These are phyloP conservation scores for Aspergillus fijiensis DNA, from an alignment of 2,329 filamentous ascomycete species.

Conservation along the genomic window DNA sequence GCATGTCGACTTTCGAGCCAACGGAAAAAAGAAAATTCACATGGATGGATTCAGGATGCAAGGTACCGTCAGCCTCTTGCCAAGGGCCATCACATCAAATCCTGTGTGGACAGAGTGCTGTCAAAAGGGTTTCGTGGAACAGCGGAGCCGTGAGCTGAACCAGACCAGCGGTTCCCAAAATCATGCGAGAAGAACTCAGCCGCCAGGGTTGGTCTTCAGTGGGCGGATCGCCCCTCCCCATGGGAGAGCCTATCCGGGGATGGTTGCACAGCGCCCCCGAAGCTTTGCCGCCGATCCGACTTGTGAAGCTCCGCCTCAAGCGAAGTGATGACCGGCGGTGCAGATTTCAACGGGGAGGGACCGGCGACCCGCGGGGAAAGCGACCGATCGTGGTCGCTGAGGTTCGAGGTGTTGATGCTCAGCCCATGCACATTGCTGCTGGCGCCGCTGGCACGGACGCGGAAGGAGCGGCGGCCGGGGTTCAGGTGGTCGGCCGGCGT, in stretches of 20 bases:
- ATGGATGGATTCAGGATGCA: background rate
- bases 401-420: constrained; percentile 31
- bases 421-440: constrained; percentile 28
- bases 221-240: constrained; percentile 13
- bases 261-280: constrained; percentile 27
- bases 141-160: constrained; percentile 5
- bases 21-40: constrained; percentile 6
- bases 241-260: constrained; percentile 18
- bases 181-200: background rate
- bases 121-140: background rate
- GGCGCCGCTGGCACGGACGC: constrained; percentile 34
- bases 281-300: constrained; percentile 24
- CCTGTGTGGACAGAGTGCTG: background rate
- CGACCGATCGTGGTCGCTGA: constrained; percentile 29
- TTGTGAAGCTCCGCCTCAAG: constrained; percentile 27
- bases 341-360: constrained; percentile 30
- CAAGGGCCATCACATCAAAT: background rate
- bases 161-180: constrained; percentile 14
- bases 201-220: background rate
- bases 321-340: constrained; percentile 32
- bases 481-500: constrained; percentile 25
- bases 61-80: background rate
- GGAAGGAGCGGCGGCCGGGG: constrained; percentile 30
- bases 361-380: constrained; percentile 21
- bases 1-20: background rate